These are phyloP conservation scores for Nidula microcarpa DNA, from an alignment of 768 basidiomycete genomes.

Conservation along the genomic window DNA sequence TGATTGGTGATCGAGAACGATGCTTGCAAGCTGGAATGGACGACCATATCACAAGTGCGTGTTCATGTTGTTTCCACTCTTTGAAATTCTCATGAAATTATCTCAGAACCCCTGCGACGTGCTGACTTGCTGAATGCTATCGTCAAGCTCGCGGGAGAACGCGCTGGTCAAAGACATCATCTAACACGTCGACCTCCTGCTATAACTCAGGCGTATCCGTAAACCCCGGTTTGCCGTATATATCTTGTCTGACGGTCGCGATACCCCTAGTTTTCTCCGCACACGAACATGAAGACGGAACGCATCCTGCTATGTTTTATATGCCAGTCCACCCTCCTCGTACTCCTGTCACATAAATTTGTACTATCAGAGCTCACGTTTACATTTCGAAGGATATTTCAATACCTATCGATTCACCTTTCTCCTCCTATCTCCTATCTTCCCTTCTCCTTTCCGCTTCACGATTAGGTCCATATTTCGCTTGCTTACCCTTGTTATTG, in stretches of 20 bases:
- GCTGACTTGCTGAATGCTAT: constrained; percentile 80
- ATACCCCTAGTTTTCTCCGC: background rate
- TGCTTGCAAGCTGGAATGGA: constrained; percentile 57
- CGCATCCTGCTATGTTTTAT: background rate
- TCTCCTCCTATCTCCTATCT: no score
- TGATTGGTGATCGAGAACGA: constrained; percentile 72
- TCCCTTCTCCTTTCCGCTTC: no score
- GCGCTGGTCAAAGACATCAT: constrained; percentile 35
- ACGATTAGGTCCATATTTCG: background rate
- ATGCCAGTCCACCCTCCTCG: background rate
- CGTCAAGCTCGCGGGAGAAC: constrained; percentile 73
- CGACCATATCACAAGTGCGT: constrained; percentile 79
- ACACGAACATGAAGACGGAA: background rate
- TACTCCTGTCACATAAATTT: background rate
- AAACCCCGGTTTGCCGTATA: background rate
- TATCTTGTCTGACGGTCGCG: background rate
- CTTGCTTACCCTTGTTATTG: background rate
- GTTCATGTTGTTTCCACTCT: background rate
- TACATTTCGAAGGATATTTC: background rate
- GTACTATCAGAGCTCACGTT: background rate
- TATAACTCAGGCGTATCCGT: constrained; percentile 15
- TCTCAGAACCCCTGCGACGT: constrained; percentile 70
- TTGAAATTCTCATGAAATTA: constrained; percentile 5
- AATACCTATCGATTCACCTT: background rate
- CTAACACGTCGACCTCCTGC: constrained; percentile 27